Base-by-base conservation (phyloP, 2,329 filamentous ascomycete genomes). In the Hypoxylon sp. region DNA sequence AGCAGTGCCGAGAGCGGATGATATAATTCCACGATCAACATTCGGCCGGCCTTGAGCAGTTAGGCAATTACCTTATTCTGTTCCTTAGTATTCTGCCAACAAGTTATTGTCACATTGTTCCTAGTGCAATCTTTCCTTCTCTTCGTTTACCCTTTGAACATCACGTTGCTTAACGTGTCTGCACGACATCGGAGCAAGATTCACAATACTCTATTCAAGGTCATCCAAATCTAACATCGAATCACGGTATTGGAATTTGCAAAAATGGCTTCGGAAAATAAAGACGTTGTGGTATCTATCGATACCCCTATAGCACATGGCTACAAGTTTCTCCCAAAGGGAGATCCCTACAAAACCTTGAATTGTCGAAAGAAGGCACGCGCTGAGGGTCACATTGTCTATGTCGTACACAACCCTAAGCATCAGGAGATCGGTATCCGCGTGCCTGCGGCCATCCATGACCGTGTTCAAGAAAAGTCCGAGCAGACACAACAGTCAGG, bases 251-350 rank as follows among this genome's bases (percentile, higher is more conserved):
- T 19, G 6, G 22, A 11, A 22, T 19, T 50, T 26, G 5, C 37
- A 10, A 61, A 9, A 5, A 66, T 64, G 53, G 54, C 44, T 44
- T 9, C 44, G 44, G n/a, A 29, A 3, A n/a, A 22, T 4, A 35
- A 66, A 9, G 76, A 79, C 39, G 66, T 66, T 17, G 62, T 62
- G 11, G 77, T 80, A 31, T 59, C 58, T 2, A 55, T 67, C n/a
- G 44, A 65, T 39, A 65, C 74, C 6, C 78, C 77, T 2, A 75
- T 84, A 71, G 81, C 82, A 2, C 59, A 58, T 2, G 78, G 80
- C 8, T 85, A 85, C 70, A 71, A 71, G 9, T 83, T 83, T 57
- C 78, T 85, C 0, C 78, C 73, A 17, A 82, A 81, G 50, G 82
- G 83, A 67, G 79, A 83, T 70, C 72, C 77, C 4, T 84, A 82